phyloP scores from a whole-genome alignment of 441 rosid genomes.

The Aleurites moluccanus region DNA sequence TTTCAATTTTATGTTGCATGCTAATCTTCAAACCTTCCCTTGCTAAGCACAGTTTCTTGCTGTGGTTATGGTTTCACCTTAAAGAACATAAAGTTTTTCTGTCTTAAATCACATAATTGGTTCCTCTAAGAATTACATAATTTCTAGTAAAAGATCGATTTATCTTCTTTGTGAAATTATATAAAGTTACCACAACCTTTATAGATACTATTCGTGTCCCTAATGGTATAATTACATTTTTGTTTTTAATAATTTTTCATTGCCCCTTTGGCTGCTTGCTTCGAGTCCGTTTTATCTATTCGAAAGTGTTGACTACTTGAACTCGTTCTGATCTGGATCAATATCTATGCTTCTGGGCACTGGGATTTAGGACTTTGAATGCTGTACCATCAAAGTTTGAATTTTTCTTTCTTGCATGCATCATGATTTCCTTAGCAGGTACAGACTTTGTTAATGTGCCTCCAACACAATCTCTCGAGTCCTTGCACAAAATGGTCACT shows the following conservation, averaged over 20 bases:
- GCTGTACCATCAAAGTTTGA: not conserved
- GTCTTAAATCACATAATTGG: not conserved
- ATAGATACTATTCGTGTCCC: not conserved
- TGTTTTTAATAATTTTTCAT: not conserved
- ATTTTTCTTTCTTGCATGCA: not conserved
- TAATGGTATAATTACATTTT: not conserved
- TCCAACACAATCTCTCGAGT: conserved; percentile 55
- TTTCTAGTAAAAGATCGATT: not conserved
- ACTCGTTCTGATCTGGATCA: not conserved
- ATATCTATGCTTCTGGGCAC: not conserved
- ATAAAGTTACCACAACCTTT: not conserved
- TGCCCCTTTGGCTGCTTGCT: not conserved
- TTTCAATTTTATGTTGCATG: not conserved
- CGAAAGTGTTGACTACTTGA: not conserved
- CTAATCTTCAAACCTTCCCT: not conserved
- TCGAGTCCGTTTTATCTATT: not conserved
- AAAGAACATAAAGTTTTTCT: not conserved
- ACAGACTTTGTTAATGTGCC: conserved; percentile 86
- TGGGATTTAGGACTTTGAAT: not conserved
- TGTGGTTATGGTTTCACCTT: not conserved
- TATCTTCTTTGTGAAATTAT: not conserved
- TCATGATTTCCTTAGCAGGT: conserved; percentile 47
- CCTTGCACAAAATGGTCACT: conserved; percentile 82
- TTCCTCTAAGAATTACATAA: not conserved
- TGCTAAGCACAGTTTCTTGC: not conserved